Conservation (phyloP, 192 early-diverging fungal genomes). For the Rhizoclosmatium sp. region DNA sequence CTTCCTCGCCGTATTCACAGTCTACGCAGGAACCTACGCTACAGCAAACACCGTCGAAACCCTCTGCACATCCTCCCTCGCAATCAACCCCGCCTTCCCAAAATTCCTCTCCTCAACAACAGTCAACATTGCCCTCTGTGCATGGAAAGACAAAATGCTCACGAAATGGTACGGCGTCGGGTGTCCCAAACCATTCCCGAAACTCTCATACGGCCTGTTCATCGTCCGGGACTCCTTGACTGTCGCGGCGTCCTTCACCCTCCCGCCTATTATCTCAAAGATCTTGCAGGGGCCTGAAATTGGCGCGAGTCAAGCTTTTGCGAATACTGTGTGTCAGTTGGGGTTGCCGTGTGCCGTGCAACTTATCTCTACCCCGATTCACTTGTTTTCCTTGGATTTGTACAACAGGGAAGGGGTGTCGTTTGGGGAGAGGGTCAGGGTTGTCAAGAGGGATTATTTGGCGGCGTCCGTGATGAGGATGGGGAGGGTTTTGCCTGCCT, state of each 20-base stretch:
- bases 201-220: conserved; percentile 43
- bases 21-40: conserved; percentile 53
- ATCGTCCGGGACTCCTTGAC: conserved; percentile 50
- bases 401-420: conserved; percentile 48
- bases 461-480: conserved; percentile 40
- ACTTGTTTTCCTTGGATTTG: conserved; percentile 54
- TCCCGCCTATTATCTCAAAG: conserved; percentile 47
- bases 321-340: conserved; percentile 48
- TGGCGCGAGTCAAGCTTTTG: conserved; percentile 14
- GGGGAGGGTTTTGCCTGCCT: conserved; percentile 58
- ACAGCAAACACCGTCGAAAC: conserved; percentile 51
- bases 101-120: conserved; percentile 52
- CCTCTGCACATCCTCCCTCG: conserved; percentile 33
- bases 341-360: conserved; percentile 52
- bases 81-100: conserved; percentile 38
- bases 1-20: conserved; percentile 44
- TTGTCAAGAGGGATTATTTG: conserved; percentile 43
- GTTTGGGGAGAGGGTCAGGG: neutral
- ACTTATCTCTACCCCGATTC: conserved; percentile 48
- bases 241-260: conserved; percentile 56
- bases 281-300: conserved; percentile 16
- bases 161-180: conserved; percentile 52
- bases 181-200: conserved; percentile 44
- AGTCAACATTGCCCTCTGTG: conserved; percentile 50
- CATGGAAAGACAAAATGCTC: conserved; percentile 53